These are phyloP conservation scores for Meyerozyma smithsonii DNA, from an alignment of 1,139 yeast species.

Conservation along the genomic window DNA sequence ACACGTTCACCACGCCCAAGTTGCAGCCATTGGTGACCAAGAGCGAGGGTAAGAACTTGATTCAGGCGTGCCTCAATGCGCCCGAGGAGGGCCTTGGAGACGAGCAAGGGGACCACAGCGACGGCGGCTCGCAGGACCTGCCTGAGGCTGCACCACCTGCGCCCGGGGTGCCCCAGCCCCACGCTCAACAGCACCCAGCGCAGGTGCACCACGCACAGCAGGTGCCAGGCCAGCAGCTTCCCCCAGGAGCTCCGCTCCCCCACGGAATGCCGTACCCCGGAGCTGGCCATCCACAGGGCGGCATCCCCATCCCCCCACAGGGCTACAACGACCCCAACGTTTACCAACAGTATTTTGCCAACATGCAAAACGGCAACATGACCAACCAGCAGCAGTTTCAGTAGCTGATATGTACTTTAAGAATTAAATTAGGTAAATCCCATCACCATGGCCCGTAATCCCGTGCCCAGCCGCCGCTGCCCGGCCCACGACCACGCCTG, in stretches of 20 bases:
- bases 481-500: too few relatives aligned
- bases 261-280: conserved; percentile 42
- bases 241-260: conserved; percentile 46
- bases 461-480: too few relatives aligned
- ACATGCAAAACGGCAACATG: conserved; percentile 45
- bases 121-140: conserved; percentile 35
- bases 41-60: conserved; percentile 92
- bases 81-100: conserved; percentile 69
- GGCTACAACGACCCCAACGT: conserved; percentile 42
- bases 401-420: conserved; percentile 2
- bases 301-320: conserved; percentile 43
- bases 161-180: conserved; percentile 27
- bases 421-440: background rate
- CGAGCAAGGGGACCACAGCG: conserved; percentile 61
- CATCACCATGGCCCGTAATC: background rate
- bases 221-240: conserved; percentile 28
- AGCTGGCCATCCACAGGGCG: conserved; percentile 34
- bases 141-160: conserved; percentile 38
- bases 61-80: conserved; percentile 95
- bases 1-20: conserved; percentile 98
- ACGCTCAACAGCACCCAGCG: conserved; percentile 27
- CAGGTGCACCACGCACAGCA: conserved; percentile 25
- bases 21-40: conserved; percentile 96
- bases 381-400: conserved; percentile 2
- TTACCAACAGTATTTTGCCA: conserved; percentile 57